Conservation (phyloP, 2,329 filamentous ascomycete species). For the Pseudogymnoascus sp. region DNA sequence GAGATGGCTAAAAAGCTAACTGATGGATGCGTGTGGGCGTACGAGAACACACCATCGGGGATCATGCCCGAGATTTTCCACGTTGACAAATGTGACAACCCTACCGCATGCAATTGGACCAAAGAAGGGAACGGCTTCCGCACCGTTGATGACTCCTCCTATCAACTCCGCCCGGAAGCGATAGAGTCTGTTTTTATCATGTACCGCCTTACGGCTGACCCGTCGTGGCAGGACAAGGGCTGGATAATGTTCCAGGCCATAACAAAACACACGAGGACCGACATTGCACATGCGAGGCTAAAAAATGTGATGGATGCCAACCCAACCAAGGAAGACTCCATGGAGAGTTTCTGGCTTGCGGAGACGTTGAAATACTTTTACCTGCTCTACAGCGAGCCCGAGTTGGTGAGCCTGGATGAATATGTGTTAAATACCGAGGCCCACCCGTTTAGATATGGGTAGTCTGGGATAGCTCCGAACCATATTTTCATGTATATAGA, state of each 20-base stretch:
- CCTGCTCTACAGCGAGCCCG: conserved; percentile 42
- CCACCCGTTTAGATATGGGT: conserved; percentile 22
- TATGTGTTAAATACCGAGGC: conserved; percentile 42
- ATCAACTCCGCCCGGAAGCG: conserved; percentile 54
- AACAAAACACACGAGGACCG: conserved; percentile 35
- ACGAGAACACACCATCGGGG: conserved; percentile 48
- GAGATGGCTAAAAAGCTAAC: conserved; percentile 50
- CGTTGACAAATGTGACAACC: conserved; percentile 25
- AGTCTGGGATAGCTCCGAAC: background rate
- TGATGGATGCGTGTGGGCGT: conserved; percentile 57
- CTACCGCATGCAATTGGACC: conserved; percentile 21
- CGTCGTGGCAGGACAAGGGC: conserved; percentile 35
- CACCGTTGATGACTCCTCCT: conserved; percentile 25
- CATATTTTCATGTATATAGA: background rate
- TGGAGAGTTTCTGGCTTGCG: conserved; percentile 51
- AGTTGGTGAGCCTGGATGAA: conserved; percentile 51
- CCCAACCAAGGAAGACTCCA: conserved; percentile 39
- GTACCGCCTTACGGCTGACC: conserved; percentile 28
- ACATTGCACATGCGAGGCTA: conserved; percentile 37
- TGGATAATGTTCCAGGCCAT: conserved; percentile 44
- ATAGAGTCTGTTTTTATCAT: conserved; percentile 63
- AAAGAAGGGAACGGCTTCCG: conserved; percentile 12
- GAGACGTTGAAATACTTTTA: conserved; percentile 61
- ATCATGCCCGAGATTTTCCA: conserved; percentile 55
- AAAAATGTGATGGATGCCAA: conserved; percentile 30